A percentile compares a stretch with the other conserved stretches of the same genome.
Evolutionary conservation across 2,329 filamentous ascomycete species (phyloP).

Genomic region (Hyphodiscus sp.): DNA sequence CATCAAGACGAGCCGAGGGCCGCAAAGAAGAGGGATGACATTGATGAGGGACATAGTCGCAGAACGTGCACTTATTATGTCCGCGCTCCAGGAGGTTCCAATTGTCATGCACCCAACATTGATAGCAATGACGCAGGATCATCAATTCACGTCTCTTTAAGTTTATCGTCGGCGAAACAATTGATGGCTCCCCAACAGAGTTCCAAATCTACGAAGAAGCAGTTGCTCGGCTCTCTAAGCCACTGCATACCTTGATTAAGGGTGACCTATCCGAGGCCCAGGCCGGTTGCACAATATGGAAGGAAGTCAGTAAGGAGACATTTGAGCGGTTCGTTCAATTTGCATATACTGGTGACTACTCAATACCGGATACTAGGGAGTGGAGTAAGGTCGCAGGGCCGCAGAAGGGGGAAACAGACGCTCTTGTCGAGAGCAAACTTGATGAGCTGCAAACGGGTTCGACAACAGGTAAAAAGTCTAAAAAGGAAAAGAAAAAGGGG

Average conservation of each 20-base stretch:
- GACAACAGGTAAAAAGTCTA: too few species aligned
- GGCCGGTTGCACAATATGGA: constrained; percentile 8
- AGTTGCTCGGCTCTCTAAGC: constrained; percentile 16
- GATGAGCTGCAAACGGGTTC: too few species aligned
- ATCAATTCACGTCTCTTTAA: constrained; percentile 15
- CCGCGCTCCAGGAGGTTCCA: constrained; percentile 3
- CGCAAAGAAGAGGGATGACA: constrained; percentile 11
- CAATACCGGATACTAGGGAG: too few species aligned
- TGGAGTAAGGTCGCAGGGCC: too few species aligned
- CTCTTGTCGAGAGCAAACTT: too few species aligned
- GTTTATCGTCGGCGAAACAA: constrained; percentile 17
- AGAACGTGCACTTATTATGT: constrained; percentile 8
- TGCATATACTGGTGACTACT: constrained; percentile 21
- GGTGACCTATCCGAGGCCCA: constrained; percentile 2
- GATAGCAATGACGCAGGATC: constrained; percentile 9
- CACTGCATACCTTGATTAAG: constrained; percentile 10
- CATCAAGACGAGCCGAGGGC: constrained; percentile 3
- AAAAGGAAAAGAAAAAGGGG: too few species aligned
- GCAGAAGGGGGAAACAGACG: too few species aligned
- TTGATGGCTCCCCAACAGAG: constrained; percentile 10
- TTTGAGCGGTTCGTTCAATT: constrained; percentile 20
- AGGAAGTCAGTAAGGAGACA: constrained; percentile 14
- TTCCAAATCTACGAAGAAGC: constrained; percentile 18
- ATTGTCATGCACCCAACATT: constrained; percentile 5
- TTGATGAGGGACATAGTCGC: constrained; percentile 11